Conservation (phyloP, 768 basidiomycete species). For the Boletus fagicola region DNA sequence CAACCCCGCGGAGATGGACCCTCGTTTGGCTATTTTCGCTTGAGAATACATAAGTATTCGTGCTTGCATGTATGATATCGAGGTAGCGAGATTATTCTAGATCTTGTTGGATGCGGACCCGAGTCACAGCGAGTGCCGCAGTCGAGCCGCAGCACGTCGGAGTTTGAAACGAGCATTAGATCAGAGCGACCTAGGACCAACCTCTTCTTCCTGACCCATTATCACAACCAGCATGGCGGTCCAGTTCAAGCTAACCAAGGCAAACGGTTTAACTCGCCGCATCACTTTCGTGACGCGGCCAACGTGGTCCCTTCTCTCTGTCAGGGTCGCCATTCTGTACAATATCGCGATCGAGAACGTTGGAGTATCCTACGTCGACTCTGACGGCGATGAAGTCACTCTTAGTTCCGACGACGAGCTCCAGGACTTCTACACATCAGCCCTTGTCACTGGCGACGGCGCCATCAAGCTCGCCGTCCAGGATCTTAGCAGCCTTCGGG, state of each 20-base stretch:
- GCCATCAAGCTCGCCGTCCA: conserved; percentile 61
- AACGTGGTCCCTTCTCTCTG: conserved; percentile 55
- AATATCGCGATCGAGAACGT: conserved; percentile 55
- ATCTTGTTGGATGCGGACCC: background rate
- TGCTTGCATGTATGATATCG: conserved; percentile 1
- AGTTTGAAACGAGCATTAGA: conserved; percentile 40
- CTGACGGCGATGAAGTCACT: conserved; percentile 74
- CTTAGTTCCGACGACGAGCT: conserved; percentile 76
- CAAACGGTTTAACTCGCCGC: conserved; percentile 58
- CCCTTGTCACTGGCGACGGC: conserved; percentile 21
- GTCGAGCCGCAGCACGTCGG: conserved; percentile 38
- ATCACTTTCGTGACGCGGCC: conserved; percentile 52
- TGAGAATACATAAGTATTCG: conserved; percentile 30
- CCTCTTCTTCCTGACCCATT: conserved; percentile 18
- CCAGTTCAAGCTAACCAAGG: conserved; percentile 65
- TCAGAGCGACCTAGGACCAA: background rate
- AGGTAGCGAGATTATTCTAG: background rate
- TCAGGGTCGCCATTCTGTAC: conserved; percentile 53
- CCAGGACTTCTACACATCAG: conserved; percentile 59
- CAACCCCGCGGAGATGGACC: conserved; percentile 66
- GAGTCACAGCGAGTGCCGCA: conserved; percentile 3
- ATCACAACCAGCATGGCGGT: conserved; percentile 44
- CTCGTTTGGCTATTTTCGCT: conserved; percentile 67
- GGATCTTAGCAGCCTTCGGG: conserved; percentile 47
- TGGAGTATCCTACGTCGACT: conserved; percentile 70